Base-by-base conservation (phyloP, 257 asterid genomes). In the Solanum tarapatanum region DNA sequence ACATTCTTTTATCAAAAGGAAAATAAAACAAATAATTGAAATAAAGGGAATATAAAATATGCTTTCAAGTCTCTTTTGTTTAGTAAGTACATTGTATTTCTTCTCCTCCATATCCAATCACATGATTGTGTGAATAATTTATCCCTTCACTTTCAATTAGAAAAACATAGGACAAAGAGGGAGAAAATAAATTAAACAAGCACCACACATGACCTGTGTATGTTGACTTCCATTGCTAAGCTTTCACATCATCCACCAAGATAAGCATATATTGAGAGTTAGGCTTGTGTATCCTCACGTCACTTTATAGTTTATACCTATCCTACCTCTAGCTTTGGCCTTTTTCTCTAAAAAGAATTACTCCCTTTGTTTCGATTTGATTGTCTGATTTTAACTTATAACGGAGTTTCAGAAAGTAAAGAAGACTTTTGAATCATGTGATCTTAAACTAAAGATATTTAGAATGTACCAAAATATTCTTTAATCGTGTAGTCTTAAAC, bases 181-280 rank as follows among this genome's bases (percentile, higher is more conserved):
- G 23, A 76, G 23, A 76, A 45, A 45, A 8, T 21, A 28, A 1
- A 80, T 80, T 26, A 43, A 45, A 48, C 26, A 28, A 45, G 41
- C 37, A 16, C 4, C 55, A 8, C 2, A 28, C 68, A 80, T 80
- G 85, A 28, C 68, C 85, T 80, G 28, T 45, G 28, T 45, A 9
- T 80, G 69, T 80, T 80, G 85, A 80, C 85, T 80, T 48, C 41
- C 69, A 45, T 48, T 26, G 64, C 1, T 9, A 45, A 80, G 26
- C 85, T 80, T 28, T 80, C 85, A 80, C 85, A 80, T 80, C 85
- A 80, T 24, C 85, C 69, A 80, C 85, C 85, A 80, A 26, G 85
- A 48, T 28, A 80, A 5, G 28, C 68, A 80, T 80, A 45, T 80
- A 17, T 2, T 17, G 41, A 16, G 26, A 28, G n/a, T 48, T 12